A percentile compares a stretch with the other conserved stretches of the same genome.
These are phyloP conservation scores for Fomitopsis pinicola DNA, from an alignment of 1,284 basidiomycete species.

Conservation along the genomic window DNA sequence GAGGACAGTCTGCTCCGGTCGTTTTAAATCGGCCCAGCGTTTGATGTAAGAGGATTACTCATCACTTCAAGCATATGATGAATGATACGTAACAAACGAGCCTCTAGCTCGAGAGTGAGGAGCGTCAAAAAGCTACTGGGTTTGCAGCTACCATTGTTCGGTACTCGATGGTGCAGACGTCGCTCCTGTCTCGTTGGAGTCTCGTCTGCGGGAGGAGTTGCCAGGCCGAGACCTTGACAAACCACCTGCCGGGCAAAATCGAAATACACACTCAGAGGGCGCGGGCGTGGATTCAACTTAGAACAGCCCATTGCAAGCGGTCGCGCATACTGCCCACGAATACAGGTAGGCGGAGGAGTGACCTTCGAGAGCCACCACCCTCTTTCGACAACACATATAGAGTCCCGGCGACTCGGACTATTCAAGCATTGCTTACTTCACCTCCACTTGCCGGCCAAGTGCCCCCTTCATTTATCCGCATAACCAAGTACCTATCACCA, in stretches of 20 bases:
- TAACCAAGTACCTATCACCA: neutral
- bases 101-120: too few relatives aligned
- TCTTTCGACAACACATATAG: neutral
- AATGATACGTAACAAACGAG: too few relatives aligned
- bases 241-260: neutral
- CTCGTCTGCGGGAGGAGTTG: too few relatives aligned
- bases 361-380: neutral
- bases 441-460: slow-evolving; percentile 1
- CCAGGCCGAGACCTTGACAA: neutral
- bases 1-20: too few relatives aligned
- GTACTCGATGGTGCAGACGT: too few relatives aligned
- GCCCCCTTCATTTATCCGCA: neutral
- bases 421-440: neutral
- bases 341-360: neutral
- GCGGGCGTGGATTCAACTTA: neutral
- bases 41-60: too few relatives aligned
- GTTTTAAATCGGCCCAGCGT: too few relatives aligned
- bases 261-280: neutral
- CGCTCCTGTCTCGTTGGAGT: too few relatives aligned
- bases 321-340: neutral
- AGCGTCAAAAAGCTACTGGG: too few relatives aligned
- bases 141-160: too few relatives aligned
- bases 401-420: neutral
- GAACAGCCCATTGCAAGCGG: neutral
- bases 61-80: too few relatives aligned